Evolutionary conservation across 2,329 filamentous ascomycete species (phyloP).

Genomic region (Alternaria arbusti): DNA sequence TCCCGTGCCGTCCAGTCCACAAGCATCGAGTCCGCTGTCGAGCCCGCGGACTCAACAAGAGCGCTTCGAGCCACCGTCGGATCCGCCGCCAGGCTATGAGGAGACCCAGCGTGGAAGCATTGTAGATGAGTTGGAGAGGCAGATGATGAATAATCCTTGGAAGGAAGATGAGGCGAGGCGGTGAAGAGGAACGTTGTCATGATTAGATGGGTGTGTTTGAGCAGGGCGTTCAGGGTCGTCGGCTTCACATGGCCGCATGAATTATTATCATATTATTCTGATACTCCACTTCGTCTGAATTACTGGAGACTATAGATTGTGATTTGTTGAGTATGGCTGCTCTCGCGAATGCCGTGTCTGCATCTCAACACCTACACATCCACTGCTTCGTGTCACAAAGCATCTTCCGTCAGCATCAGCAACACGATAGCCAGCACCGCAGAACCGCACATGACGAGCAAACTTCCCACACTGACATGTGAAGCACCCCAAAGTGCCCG

Average conservation of each 20-base stretch:
- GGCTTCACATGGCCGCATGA: slow-evolving; percentile 4
- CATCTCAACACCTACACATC: neutral
- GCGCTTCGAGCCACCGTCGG: slow-evolving; percentile 62
- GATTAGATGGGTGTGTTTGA: slow-evolving; percentile 16
- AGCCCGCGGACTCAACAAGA: slow-evolving; percentile 36
- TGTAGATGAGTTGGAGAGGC: slow-evolving; percentile 71
- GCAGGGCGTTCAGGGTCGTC: slow-evolving; percentile 36
- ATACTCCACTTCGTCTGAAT: neutral
- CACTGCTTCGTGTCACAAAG: neutral
- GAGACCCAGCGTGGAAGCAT: slow-evolving; percentile 85
- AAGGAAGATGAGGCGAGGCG: slow-evolving; percentile 16
- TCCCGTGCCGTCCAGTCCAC: slow-evolving; percentile 26
- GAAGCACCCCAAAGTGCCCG: slow-evolving; percentile 1
- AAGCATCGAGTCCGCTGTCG: slow-evolving; percentile 37
- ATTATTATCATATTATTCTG: neutral
- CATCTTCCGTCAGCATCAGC: slow-evolving; percentile 1
- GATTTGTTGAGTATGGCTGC: neutral
- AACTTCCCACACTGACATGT: slow-evolving; percentile 7
- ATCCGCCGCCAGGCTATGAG: slow-evolving; percentile 90
- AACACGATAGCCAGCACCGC: neutral
- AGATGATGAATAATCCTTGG: slow-evolving; percentile 37
- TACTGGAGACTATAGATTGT: neutral
- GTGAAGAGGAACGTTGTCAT: slow-evolving; percentile 15
- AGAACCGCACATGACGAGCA: slow-evolving; percentile 5
- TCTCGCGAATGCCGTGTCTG: neutral